These are phyloP conservation scores for Chaetomium sp. DNA, from an alignment of 2,329 filamentous ascomycete species.

Conservation along the genomic window DNA sequence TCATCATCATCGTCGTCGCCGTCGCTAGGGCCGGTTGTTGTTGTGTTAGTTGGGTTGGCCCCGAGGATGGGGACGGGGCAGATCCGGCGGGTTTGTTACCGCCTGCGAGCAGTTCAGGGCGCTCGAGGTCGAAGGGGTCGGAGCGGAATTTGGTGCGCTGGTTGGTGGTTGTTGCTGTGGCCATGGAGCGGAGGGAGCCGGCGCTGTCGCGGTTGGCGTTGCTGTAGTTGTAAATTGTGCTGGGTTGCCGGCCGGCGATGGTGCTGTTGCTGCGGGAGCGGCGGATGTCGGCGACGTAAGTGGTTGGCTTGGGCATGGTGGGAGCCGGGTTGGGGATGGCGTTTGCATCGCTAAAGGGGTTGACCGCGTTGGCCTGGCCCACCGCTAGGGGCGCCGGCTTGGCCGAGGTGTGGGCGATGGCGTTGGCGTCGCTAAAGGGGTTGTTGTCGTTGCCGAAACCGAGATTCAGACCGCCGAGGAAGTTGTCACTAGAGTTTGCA, in stretches of 20 bases:
- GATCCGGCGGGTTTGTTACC: constrained; percentile 18
- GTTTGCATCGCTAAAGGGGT: constrained; percentile 55
- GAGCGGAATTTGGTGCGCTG: constrained; percentile 61
- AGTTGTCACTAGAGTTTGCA: constrained; percentile 43
- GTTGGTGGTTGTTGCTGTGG: constrained; percentile 36
- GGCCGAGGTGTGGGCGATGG: constrained; percentile 44
- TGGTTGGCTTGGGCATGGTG: constrained; percentile 40
- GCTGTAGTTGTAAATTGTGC: constrained; percentile 43
- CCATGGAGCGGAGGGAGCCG: constrained; percentile 47
- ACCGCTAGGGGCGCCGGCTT: constrained; percentile 44
- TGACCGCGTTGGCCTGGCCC: constrained; percentile 36
- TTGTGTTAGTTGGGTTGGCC: neutral
- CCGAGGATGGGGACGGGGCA: neutral
- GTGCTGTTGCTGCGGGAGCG: constrained; percentile 46
- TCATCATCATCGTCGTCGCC: neutral
- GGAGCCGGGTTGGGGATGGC: constrained; percentile 41
- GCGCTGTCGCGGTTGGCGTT: constrained; percentile 49
- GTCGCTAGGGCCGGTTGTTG: neutral
- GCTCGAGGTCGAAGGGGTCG: constrained; percentile 67
- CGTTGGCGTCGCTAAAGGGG: constrained; percentile 55
- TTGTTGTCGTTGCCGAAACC: constrained; percentile 45
- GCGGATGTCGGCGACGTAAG: constrained; percentile 51
- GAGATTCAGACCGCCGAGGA: constrained; percentile 46
- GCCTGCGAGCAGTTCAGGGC: constrained; percentile 48
- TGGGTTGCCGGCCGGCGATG: constrained; percentile 36